Evolutionary conservation across 352 stramenopile genomes (phyloP), one percentile per base, ranked within the genome.

Genomic region (Phytophthora multivora): DNA sequence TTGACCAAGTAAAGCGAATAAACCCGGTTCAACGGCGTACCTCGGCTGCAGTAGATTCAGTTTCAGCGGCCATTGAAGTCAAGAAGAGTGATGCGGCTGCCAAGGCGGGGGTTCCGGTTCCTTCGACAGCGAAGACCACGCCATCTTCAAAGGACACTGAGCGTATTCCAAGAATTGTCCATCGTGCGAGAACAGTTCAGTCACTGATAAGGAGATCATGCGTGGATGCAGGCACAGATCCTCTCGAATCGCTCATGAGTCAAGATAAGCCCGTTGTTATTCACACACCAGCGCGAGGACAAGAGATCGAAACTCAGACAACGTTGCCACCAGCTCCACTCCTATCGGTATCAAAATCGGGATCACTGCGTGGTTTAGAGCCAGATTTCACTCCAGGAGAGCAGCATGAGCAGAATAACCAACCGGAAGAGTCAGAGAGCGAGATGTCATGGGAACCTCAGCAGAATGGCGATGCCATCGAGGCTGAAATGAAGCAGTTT

Each of bases 401-500:
- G 33, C 13, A 31, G 6, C 10, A 53, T 11, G 50, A 66, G 6
- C 50, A 41, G 25, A 66, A 63, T 19, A 56, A 65, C 23, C 48
- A 61, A 30, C 21, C 31, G 35, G n/a, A 55, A 59, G 57, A 66
- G 51, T 30, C 55, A 25, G 54, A 59, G 16, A 51, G n/a, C 16
- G 47, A 43, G 11, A 23, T 15, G 10, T 33, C 5, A 2, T 49
- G 39, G 39, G 56, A 82, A 21, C 72, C 64, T 0, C 63, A 82
- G 21, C 26, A 75, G 3, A 69, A 83, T 40, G 67, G 71, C 8
- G 60, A 66, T 4, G 15, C 56, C 2, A 73, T 88, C 28, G 80
- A 86, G 26, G 54, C 69, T n/a, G 71, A 84, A 56, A 90, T 90
- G 80, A 86, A 86, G 52, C 39, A 60, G 31, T 71, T 75, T n/a